phyloP scores from a whole-genome alignment of 2,329 filamentous ascomycete genomes.

The Microdochium nivale region DNA sequence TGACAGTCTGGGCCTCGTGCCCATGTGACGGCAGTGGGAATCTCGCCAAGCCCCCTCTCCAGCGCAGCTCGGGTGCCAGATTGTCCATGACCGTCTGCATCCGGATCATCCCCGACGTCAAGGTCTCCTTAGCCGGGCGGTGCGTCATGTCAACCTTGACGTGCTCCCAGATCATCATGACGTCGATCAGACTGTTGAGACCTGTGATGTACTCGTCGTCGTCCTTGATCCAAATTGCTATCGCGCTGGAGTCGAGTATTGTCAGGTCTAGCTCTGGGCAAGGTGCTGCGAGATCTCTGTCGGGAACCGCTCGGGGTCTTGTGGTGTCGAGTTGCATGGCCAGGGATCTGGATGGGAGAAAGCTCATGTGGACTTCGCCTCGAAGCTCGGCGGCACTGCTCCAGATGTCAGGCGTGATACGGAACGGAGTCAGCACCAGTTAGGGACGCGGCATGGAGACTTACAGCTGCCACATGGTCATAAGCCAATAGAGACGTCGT shows the following conservation, averaged over 20 bases:
- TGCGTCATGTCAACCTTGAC: background rate
- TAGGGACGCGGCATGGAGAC: background rate
- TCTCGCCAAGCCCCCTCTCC: constrained; percentile 25
- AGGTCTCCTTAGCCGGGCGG: background rate
- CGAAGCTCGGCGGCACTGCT: background rate
- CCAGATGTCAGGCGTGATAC: background rate
- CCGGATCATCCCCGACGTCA: background rate
- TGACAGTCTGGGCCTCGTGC: constrained; percentile 26
- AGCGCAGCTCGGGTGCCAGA: constrained; percentile 23
- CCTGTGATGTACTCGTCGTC: background rate
- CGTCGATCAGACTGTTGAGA: background rate
- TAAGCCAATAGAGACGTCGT: background rate
- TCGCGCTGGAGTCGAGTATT: background rate
- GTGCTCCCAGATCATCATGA: background rate
- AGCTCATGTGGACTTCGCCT: background rate
- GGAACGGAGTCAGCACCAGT: background rate
- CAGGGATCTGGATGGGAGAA: background rate
- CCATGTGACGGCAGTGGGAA: constrained; percentile 18
- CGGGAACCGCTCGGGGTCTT: background rate
- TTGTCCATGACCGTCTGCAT: constrained; percentile 14
- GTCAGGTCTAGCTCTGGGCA: background rate
- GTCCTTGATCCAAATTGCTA: background rate
- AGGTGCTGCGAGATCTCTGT: background rate
- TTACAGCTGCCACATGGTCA: background rate
- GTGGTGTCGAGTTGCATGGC: background rate